Evolutionary conservation across 768 basidiomycete species (phyloP).

Genomic region (Mycena polygramma): DNA sequence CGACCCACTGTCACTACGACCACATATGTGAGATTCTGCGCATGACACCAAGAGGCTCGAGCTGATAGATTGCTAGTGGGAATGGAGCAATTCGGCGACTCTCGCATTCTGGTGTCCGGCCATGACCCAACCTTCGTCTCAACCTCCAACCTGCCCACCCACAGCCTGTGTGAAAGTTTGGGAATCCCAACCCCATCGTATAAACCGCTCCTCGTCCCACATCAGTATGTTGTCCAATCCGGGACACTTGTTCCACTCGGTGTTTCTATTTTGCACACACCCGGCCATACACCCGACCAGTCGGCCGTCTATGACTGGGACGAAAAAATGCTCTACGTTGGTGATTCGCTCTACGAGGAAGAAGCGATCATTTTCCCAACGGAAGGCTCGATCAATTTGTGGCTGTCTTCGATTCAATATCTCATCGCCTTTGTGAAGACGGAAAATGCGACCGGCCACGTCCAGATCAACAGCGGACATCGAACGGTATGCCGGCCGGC

Average conservation of each 20-base stretch:
- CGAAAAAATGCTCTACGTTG: constrained; percentile 68
- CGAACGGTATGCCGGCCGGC: constrained; percentile 60
- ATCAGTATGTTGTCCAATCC: constrained; percentile 51
- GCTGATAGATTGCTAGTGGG: constrained; percentile 51
- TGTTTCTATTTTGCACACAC: constrained; percentile 64
- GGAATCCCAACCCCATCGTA: constrained; percentile 60
- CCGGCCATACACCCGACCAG: constrained; percentile 72
- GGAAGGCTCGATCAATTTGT: constrained; percentile 65
- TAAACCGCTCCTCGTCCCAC: constrained; percentile 59
- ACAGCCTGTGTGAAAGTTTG: constrained; percentile 61
- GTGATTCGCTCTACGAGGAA: constrained; percentile 69
- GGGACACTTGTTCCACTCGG: constrained; percentile 45
- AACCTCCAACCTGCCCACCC: constrained; percentile 52
- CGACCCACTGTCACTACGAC: constrained; percentile 70
- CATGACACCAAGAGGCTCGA: background rate
- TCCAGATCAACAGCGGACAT: constrained; percentile 66
- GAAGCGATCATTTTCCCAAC: constrained; percentile 68
- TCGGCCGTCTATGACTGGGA: constrained; percentile 64
- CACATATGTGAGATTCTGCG: constrained; percentile 63
- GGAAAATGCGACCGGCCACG: constrained; percentile 40
- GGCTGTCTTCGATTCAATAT: constrained; percentile 60
- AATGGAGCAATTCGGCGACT: constrained; percentile 63
- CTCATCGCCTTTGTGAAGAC: constrained; percentile 57
- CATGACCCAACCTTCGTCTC: constrained; percentile 60
- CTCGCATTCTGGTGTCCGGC: constrained; percentile 62